A percentile compares a stretch with the other conserved stretches of the same genome.
These are phyloP conservation scores for Paramecium sexaurelia DNA, from an alignment of 73 alveolate genomes.

Conservation along the genomic window DNA sequence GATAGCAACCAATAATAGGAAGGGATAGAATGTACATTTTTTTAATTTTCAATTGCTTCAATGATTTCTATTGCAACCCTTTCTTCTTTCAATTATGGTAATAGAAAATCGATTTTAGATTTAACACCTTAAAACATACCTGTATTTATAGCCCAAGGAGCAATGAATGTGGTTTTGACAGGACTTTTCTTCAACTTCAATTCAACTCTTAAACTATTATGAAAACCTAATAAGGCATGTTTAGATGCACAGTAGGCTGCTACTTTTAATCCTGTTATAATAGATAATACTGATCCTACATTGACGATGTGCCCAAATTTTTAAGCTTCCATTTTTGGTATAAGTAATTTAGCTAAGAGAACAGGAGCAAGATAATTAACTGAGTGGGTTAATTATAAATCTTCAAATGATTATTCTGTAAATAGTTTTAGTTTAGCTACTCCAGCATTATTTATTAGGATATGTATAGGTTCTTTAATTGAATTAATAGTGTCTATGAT, in stretches of 20 bases:
- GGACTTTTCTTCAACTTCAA: background rate
- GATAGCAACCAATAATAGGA: background rate
- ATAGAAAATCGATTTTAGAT: background rate
- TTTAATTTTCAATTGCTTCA: constrained; percentile 20
- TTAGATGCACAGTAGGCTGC: constrained; percentile 3
- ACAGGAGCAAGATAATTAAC: constrained; percentile 38
- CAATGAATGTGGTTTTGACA: background rate
- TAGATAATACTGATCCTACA: background rate
- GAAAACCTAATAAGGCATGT: constrained; percentile 25
- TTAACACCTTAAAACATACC: constrained; percentile 27
- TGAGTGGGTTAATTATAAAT: background rate
- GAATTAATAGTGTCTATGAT: background rate
- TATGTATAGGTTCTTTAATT: background rate
- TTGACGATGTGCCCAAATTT: background rate
- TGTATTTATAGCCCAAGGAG: constrained; percentile 45
- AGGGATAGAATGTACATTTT: constrained; percentile 13
- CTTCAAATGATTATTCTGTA: background rate
- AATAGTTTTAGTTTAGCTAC: background rate
- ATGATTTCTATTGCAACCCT: constrained; percentile 2
- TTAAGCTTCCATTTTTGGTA: background rate
- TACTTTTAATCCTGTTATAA: constrained; percentile 27
- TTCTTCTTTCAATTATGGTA: background rate
- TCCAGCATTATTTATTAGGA: constrained; percentile 36
- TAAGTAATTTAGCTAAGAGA: background rate
- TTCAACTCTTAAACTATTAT: constrained; percentile 41